phyloP scores from a whole-genome alignment of 1,284 basidiomycete species.

The Heterobasidion annosum region DNA sequence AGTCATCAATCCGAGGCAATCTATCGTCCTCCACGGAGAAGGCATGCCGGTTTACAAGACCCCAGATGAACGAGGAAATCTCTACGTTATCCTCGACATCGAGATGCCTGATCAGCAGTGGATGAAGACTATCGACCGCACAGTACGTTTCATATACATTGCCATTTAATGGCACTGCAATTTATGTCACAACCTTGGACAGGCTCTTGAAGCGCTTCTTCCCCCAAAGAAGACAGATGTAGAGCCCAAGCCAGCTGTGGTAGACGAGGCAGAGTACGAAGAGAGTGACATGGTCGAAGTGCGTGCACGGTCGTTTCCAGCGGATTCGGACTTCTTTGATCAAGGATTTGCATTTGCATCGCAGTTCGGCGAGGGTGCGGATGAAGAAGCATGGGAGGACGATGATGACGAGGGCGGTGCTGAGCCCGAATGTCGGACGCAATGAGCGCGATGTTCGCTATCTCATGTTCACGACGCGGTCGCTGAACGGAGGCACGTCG shows the following conservation, averaged over 20 bases:
- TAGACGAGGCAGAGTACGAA: conserved; percentile 67
- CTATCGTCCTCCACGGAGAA: conserved; percentile 70
- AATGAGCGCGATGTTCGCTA: conserved; percentile 26
- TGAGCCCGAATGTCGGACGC: conserved; percentile 59
- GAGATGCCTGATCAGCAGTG: conserved; percentile 78
- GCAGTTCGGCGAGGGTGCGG: conserved; percentile 57
- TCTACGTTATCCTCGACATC: conserved; percentile 74
- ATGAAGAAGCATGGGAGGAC: conserved; percentile 39
- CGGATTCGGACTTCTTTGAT: conserved; percentile 64
- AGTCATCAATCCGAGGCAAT: conserved; percentile 66
- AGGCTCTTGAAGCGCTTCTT: conserved; percentile 60
- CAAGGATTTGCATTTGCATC: conserved; percentile 52
- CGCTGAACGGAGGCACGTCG: no score
- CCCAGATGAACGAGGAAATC: conserved; percentile 65
- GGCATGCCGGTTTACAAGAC: conserved; percentile 79
- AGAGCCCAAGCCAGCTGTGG: conserved; percentile 58
- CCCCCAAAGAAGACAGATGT: conserved; percentile 70
- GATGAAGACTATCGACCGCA: conserved; percentile 49
- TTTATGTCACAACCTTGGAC: not conserved
- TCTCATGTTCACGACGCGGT: no score
- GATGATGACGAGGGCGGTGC: conserved; percentile 41
- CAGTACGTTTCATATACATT: conserved; percentile 28
- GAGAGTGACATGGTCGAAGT: conserved; percentile 72
- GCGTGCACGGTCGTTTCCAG: conserved; percentile 65
- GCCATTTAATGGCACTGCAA: not conserved